Evolutionary conservation across 768 basidiomycete genomes (phyloP).

Genomic region (Amanita brunnescens): DNA sequence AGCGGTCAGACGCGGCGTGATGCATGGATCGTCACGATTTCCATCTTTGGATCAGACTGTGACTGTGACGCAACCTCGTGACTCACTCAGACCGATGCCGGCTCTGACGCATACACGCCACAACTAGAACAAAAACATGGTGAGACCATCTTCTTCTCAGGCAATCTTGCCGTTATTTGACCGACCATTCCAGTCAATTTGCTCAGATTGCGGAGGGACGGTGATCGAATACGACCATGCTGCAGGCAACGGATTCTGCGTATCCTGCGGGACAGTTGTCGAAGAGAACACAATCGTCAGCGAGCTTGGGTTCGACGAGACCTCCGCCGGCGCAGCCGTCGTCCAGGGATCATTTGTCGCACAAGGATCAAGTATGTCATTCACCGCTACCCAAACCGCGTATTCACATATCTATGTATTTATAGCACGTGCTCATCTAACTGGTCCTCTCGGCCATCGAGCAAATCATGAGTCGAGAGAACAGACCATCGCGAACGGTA

Average conservation of each 20-base stretch:
- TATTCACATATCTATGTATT: neutral
- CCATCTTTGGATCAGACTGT: too few relatives aligned
- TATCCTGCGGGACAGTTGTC: conserved; percentile 80
- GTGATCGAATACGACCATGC: conserved; percentile 82
- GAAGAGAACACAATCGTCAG: conserved; percentile 92
- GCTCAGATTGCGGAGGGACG: conserved; percentile 72
- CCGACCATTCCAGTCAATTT: conserved; percentile 38
- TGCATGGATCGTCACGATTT: too few relatives aligned
- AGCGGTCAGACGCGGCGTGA: too few relatives aligned
- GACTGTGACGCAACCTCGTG: conserved; percentile 1
- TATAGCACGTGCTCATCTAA: conserved; percentile 74
- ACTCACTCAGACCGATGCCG: neutral
- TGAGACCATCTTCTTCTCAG: too few relatives aligned
- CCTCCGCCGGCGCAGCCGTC: conserved; percentile 84
- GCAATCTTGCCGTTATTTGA: neutral
- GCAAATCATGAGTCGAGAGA: conserved; percentile 78
- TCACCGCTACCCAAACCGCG: neutral
- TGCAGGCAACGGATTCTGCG: conserved; percentile 80
- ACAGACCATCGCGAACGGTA: conserved; percentile 87
- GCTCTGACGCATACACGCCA: neutral
- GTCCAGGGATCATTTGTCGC: conserved; percentile 92
- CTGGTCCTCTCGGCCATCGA: conserved; percentile 73
- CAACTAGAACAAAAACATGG: too few relatives aligned
- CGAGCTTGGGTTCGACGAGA: conserved; percentile 95
- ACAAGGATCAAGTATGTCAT: conserved; percentile 76